phyloP scores from a whole-genome alignment of 495 filamentous ascomycete genomes.

The Massariosphaeria phaeospora region DNA sequence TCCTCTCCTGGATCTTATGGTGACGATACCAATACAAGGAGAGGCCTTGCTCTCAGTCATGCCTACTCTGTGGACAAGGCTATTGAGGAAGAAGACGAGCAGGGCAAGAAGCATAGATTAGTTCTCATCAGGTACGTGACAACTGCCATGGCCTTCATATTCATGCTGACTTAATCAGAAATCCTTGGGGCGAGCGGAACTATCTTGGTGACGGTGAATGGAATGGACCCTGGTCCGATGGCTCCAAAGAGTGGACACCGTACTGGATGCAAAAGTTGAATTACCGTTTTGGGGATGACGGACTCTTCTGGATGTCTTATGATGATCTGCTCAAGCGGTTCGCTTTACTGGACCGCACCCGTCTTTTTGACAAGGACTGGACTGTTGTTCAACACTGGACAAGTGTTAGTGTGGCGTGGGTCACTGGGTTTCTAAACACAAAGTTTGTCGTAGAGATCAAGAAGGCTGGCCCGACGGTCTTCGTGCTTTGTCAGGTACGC shows the following conservation, averaged over 20 bases:
- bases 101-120: constrained; percentile 36
- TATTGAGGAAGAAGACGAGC: constrained; percentile 65
- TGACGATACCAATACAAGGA: constrained; percentile 45
- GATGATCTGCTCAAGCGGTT: constrained; percentile 79
- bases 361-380: constrained; percentile 81
- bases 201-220: constrained; percentile 53
- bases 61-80: constrained; percentile 84
- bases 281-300: constrained; percentile 85
- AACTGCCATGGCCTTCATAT: background rate
- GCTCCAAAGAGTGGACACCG: constrained; percentile 84
- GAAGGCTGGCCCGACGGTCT: constrained; percentile 63
- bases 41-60: constrained; percentile 72
- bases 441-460: constrained; percentile 70
- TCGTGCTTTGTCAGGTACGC: constrained; percentile 64
- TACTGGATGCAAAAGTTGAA: constrained; percentile 75
- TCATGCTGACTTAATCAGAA: constrained; percentile 53
- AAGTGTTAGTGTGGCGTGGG: constrained; percentile 76
- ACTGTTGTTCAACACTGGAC: constrained; percentile 80
- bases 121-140: constrained; percentile 27
- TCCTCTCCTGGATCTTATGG: constrained; percentile 65
- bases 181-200: constrained; percentile 72
- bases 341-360: constrained; percentile 73
- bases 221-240: constrained; percentile 51
- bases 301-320: constrained; percentile 70
- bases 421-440: constrained; percentile 74